Base-by-base conservation (phyloP, 306 rosid genomes). In the Fagus crenata region DNA sequence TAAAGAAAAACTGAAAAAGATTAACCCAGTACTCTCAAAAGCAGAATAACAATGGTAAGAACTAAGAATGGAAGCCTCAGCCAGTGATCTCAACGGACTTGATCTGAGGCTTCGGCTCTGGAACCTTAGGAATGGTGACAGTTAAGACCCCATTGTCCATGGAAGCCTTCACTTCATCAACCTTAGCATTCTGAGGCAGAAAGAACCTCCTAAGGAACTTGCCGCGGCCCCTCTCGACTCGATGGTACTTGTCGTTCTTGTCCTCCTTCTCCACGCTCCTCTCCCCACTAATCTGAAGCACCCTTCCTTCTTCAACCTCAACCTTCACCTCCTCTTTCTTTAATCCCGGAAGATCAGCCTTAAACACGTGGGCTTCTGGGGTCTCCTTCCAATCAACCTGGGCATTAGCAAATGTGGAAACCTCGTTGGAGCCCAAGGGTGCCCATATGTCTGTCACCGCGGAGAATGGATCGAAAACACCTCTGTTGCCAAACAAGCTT, bases 101-200 rank as follows among this genome's bases (percentile, higher is more conserved):
- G 8, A 69, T 36, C 59, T 69, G 59, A 17, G 60, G 69, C 69
- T 41, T 56, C 69, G 69, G 69, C 69, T 69, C 81, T 0, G 81
- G 60, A 35, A 55, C 53, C 72, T 36, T 71, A 0, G 81, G 81
- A 60, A 77, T 6, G 12, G 72, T 78, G 15, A 78, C 71, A 12
- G 72, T 78, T 17, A 78, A 65, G 0, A 78, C 77, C 31, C 77
- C 72, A 60, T 71, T 71, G 11, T 78, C 76, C 81, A 78, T 78
- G 0, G 54, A 71, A 1, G 80, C 80, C 46, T 77, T 77, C 1
- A 77, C 59, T 43, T 77, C 59, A 28, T 77, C 80, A 35, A 60
- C 1, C 12, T 78, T 78, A 0, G 74, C 81, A 49, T 78, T 61
- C 72, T 78, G 51, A 0, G 77, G 81, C 12, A 78, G 7, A 54